phyloP scores from a whole-genome alignment of 1,284 basidiomycete species.

The Naganishia sp. region DNA sequence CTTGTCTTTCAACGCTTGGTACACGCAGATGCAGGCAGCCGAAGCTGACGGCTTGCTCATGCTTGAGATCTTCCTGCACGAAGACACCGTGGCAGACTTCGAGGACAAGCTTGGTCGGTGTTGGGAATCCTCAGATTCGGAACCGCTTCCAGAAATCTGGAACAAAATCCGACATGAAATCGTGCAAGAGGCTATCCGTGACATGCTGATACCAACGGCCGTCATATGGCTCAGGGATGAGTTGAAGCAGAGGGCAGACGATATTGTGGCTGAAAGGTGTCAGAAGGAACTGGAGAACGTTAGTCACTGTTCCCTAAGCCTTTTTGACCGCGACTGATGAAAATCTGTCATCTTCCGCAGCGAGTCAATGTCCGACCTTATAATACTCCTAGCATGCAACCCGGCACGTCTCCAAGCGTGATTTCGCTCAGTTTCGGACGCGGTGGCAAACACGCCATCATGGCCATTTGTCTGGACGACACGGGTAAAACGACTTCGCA shows the following conservation, averaged over 20 bases:
- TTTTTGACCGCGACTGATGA: conserved; percentile 26
- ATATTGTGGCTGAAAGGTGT: conserved; percentile 70
- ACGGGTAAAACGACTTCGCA: conserved; percentile 85
- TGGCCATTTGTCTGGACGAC: conserved; percentile 81
- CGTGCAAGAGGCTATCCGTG: conserved; percentile 73
- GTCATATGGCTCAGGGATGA: conserved; percentile 86
- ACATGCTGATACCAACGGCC: conserved; percentile 77
- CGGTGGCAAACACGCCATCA: conserved; percentile 88
- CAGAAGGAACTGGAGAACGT: conserved; percentile 71
- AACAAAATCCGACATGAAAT: conserved; percentile 81
- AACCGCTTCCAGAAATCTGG: conserved; percentile 72
- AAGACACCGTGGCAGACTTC: conserved; percentile 65
- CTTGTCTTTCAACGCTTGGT: conserved; percentile 73
- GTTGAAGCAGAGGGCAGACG: conserved; percentile 86
- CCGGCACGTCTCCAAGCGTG: conserved; percentile 77
- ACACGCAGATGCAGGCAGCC: conserved; percentile 87
- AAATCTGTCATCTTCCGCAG: conserved; percentile 35
- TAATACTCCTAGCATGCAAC: conserved; percentile 62
- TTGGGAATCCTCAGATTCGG: conserved; percentile 62
- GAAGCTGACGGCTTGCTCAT: conserved; percentile 85
- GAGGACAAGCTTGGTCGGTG: conserved; percentile 75
- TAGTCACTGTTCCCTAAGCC: conserved; percentile 41
- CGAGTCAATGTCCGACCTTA: conserved; percentile 67
- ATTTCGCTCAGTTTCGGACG: conserved; percentile 92
- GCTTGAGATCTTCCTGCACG: conserved; percentile 70